phyloP scores from a whole-genome alignment of 176 grass and related monocot species.

The Elymus sibiricus region DNA sequence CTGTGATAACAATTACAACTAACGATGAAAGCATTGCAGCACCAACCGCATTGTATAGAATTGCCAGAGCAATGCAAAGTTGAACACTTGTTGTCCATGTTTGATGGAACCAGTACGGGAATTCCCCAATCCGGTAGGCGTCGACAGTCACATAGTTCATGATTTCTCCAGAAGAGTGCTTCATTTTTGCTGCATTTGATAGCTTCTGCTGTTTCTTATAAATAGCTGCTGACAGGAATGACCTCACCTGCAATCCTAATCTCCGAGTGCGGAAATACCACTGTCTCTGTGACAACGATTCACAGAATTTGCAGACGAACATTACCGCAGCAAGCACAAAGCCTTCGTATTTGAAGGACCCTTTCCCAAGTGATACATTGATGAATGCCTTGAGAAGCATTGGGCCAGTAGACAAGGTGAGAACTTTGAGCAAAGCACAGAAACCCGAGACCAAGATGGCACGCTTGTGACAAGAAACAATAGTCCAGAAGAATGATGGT shows the following conservation, averaged over 20 bases:
- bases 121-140: conserved; percentile 89
- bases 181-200: conserved; percentile 69
- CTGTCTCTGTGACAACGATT: conserved; percentile 86
- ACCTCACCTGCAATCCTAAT: conserved; percentile 83
- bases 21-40: conserved; percentile 65
- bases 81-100: conserved; percentile 90
- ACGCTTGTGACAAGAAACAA: conserved; percentile 73
- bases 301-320: conserved; percentile 72
- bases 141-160: conserved; percentile 95
- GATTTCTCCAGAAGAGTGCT: conserved; percentile 83
- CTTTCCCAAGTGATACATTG: conserved; percentile 62
- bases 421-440: conserved; percentile 78
- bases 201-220: conserved; percentile 82
- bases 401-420: conserved; percentile 68
- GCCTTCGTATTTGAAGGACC: conserved; percentile 64
- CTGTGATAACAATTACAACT: conserved; percentile 68
- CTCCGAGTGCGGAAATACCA: conserved; percentile 88
- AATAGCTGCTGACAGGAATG: conserved; percentile 67
- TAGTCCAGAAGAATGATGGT: conserved; percentile 64
- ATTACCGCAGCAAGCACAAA: conserved; percentile 45
- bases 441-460: conserved; percentile 63
- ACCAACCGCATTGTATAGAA: conserved; percentile 82
- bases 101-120: conserved; percentile 95
- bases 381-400: conserved; percentile 82
- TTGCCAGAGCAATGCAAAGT: conserved; percentile 72